These are phyloP conservation scores for Agaricus subrufescens DNA, from an alignment of 768 basidiomycete genomes.

Conservation along the genomic window DNA sequence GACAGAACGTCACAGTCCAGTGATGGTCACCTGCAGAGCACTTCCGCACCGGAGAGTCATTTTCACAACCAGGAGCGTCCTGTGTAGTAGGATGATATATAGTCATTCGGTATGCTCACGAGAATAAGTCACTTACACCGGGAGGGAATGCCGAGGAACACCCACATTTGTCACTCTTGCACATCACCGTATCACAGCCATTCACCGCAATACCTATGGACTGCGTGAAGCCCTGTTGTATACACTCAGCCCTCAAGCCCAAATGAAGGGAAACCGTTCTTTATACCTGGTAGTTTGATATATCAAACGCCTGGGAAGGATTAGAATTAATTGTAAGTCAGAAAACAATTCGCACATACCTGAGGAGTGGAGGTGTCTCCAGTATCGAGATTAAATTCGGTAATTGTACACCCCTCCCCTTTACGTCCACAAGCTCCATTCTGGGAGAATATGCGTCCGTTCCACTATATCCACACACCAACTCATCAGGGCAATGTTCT, in stretches of 20 bases:
- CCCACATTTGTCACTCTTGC: conserved; percentile 32
- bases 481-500: no score
- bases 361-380: conserved; percentile 23
- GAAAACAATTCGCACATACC: conserved; percentile 6
- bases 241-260: not conserved
- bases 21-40: conserved; percentile 28
- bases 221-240: conserved; percentile 29
- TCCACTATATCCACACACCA: conserved; percentile 23
- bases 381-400: conserved; percentile 36
- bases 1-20: conserved; percentile 32
- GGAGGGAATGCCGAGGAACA: conserved; percentile 27
- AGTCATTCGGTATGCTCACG: not conserved
- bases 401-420: conserved; percentile 35
- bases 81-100: conserved; percentile 5
- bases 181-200: conserved; percentile 35
- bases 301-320: conserved; percentile 30
- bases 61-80: conserved; percentile 33
- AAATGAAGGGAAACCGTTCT: no score
- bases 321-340: not conserved
- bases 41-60: conserved; percentile 31
- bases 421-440: conserved; percentile 30
- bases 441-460: conserved; percentile 35
- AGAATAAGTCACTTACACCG: conserved; percentile 19
- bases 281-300: conserved; percentile 33
- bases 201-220: conserved; percentile 28